A percentile compares a stretch with the other conserved stretches of the same genome.
Evolutionary conservation across 768 basidiomycete genomes (phyloP).

Genomic region (Termitomyces sp.): DNA sequence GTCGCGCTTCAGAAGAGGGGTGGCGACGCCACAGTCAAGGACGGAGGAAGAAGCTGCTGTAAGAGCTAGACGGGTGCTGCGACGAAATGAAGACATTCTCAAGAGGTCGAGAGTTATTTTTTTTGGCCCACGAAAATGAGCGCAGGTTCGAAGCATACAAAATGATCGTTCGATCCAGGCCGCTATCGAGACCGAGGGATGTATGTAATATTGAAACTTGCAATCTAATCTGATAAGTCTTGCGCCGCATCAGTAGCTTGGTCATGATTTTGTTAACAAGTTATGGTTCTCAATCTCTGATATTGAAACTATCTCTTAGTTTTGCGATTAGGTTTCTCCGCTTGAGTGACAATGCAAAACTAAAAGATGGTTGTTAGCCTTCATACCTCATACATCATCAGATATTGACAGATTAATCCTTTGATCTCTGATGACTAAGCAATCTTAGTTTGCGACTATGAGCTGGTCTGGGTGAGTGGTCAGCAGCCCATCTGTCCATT

Average conservation of each 20-base stretch:
- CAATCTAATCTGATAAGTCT: slow-evolving; percentile 6
- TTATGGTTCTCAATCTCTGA: background rate
- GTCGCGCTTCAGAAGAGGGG: background rate
- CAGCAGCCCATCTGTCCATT: background rate
- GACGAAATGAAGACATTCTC: slow-evolving; percentile 1
- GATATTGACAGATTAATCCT: background rate
- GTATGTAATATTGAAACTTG: background rate
- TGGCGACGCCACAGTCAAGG: slow-evolving; percentile 4
- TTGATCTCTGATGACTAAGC: slow-evolving; percentile 16
- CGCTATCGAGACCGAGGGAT: background rate
- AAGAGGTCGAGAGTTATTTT: background rate
- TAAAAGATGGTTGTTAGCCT: no score
- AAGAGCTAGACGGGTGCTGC: slow-evolving; percentile 12
- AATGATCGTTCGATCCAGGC: background rate
- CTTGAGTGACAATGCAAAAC: no score
- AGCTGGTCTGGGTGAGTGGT: slow-evolving; percentile 29
- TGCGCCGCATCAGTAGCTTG: background rate
- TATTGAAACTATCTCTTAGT: background rate
- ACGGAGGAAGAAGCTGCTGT: background rate
- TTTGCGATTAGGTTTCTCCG: background rate
- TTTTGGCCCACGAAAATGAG: background rate
- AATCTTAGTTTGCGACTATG: slow-evolving; percentile 17
- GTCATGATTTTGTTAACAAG: background rate
- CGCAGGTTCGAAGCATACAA: slow-evolving; percentile 3
- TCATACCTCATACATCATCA: no score